Conservation (phyloP, 371 early-diverging fungal genomes). For the Mortierella sp. region DNA sequence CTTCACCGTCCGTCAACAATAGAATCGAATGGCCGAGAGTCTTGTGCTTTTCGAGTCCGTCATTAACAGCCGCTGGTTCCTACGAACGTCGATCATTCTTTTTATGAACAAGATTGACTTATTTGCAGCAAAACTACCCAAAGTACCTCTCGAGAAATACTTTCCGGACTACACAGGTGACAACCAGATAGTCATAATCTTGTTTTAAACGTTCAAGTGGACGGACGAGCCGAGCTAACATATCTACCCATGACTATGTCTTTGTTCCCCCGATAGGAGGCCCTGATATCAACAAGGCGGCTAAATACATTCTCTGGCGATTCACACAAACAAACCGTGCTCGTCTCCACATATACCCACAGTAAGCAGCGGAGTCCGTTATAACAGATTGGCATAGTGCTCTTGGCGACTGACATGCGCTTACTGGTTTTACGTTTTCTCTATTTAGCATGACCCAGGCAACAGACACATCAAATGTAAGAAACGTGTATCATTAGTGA, state of each 20-base stretch:
- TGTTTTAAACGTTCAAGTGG: no score
- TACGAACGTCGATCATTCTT: conserved; percentile 73
- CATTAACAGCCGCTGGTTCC: conserved; percentile 75
- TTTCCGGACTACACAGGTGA: conserved; percentile 73
- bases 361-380: conserved; percentile 67
- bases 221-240: neutral
- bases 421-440: neutral
- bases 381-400: no score
- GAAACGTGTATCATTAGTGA: no score
- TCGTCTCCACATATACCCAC: conserved; percentile 82
- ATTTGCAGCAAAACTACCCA: conserved; percentile 67
- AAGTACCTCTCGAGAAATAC: conserved; percentile 65
- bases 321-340: conserved; percentile 82
- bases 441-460: conserved; percentile 76
- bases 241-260: neutral
- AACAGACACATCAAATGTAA: conserved; percentile 83
- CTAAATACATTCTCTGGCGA: conserved; percentile 84
- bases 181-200: no score
- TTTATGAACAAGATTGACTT: conserved; percentile 83
- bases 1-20: no score
- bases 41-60: conserved; percentile 84
- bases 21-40: conserved; percentile 85
- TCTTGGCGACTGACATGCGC: neutral
- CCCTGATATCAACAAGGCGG: conserved; percentile 74
- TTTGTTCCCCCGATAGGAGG: conserved; percentile 62